Conservation (phyloP, 2,329 filamentous ascomycete species). For the Tolypocladium amazonense region DNA sequence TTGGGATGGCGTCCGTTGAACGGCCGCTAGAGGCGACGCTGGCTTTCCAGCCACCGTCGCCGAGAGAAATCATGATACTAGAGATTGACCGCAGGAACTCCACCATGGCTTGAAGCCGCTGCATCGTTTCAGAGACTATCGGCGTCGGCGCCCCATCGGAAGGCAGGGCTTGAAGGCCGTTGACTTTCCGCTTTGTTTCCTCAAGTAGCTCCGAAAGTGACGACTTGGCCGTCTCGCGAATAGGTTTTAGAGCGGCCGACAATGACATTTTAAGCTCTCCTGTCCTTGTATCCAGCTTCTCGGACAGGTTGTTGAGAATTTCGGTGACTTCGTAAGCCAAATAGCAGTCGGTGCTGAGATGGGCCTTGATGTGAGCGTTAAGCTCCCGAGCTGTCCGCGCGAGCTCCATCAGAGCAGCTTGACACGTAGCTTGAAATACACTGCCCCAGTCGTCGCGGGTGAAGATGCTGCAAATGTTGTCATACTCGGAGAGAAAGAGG, state of each 20-base stretch:
- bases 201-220: conserved; percentile 77
- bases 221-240: conserved; percentile 82
- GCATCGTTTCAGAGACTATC: conserved; percentile 75
- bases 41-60: conserved; percentile 81
- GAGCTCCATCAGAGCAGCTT: conserved; percentile 69
- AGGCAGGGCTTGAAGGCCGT: conserved; percentile 56
- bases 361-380: conserved; percentile 78
- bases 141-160: conserved; percentile 69
- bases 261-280: conserved; percentile 78
- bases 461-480: conserved; percentile 83
- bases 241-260: conserved; percentile 75
- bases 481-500: conserved; percentile 79
- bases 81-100: conserved; percentile 77
- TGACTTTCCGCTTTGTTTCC: conserved; percentile 64
- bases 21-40: conserved; percentile 38
- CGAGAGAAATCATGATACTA: conserved; percentile 83
- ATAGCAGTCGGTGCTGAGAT: conserved; percentile 85
- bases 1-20: conserved; percentile 55
- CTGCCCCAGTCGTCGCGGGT: conserved; percentile 72
- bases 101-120: conserved; percentile 75
- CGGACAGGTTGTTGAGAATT: conserved; percentile 71
- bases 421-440: conserved; percentile 70
- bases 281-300: conserved; percentile 68
- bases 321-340: conserved; percentile 93
- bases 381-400: conserved; percentile 78